Evolutionary conservation across 2,329 filamentous ascomycete genomes (phyloP).

Genomic region (Cladophialophora psammophila): DNA sequence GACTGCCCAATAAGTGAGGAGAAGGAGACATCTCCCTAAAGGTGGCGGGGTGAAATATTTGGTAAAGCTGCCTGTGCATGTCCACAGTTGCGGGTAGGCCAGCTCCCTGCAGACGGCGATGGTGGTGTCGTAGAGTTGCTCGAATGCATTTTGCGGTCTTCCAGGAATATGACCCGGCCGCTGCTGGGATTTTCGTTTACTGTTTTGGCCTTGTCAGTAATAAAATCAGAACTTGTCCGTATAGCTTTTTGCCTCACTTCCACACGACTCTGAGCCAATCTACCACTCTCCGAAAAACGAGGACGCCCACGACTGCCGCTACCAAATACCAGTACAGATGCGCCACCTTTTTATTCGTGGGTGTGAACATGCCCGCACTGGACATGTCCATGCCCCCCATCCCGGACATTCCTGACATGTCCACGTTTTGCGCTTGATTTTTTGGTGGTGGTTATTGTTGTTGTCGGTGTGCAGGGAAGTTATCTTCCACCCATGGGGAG

Average conservation of each 20-base stretch:
- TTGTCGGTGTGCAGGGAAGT: background rate
- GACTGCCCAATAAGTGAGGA: constrained; percentile 34
- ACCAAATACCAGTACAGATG: constrained; percentile 37
- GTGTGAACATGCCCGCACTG: constrained; percentile 34
- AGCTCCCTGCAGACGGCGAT: constrained; percentile 33
- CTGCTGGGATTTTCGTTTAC: constrained; percentile 21
- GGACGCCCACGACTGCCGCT: constrained; percentile 26
- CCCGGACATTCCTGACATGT: constrained; percentile 35
- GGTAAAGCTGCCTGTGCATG: constrained; percentile 28
- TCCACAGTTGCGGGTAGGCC: constrained; percentile 34
- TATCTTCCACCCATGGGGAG: background rate
- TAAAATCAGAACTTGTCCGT: background rate
- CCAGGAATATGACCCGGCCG: constrained; percentile 25
- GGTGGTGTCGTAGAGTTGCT: constrained; percentile 35
- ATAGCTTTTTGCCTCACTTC: constrained; percentile 10
- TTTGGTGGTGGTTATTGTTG: background rate
- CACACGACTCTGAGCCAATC: constrained; percentile 21
- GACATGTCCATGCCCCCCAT: constrained; percentile 40
- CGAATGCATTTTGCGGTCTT: constrained; percentile 29
- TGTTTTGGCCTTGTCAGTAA: constrained; percentile 6
- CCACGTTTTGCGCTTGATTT: constrained; percentile 22
- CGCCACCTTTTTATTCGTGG: constrained; percentile 34
- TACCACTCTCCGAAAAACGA: constrained; percentile 24
- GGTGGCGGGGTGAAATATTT: constrained; percentile 36
- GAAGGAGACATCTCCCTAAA: constrained; percentile 35